Evolutionary conservation across 768 basidiomycete genomes (phyloP).

Genomic region (Tricholoma sp.): DNA sequence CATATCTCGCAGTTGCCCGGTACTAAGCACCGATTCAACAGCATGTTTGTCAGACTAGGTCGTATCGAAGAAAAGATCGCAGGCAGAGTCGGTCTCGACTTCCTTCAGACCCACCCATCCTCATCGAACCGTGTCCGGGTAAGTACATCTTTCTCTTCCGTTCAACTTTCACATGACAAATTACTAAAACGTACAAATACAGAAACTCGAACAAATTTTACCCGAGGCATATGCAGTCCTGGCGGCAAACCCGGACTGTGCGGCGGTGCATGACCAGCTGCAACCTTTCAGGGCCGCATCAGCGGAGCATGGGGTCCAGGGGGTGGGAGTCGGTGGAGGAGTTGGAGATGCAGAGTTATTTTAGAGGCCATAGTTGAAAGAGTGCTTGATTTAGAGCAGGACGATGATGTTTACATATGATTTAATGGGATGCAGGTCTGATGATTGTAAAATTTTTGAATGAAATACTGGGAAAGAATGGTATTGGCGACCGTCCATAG

Average conservation of each 20-base stretch:
- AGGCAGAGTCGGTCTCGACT: conserved; percentile 34
- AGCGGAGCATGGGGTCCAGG: not conserved
- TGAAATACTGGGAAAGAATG: not conserved
- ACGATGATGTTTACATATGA: not conserved
- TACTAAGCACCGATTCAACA: conserved; percentile 19
- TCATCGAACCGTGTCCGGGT: conserved; percentile 70
- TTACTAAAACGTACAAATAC: not conserved
- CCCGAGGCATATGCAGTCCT: conserved; percentile 54
- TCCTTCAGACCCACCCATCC: conserved; percentile 80
- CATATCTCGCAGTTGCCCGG: not conserved
- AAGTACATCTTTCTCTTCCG: conserved; percentile 12
- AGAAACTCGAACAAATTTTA: conserved; percentile 50
- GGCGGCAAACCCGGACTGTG: conserved; percentile 53
- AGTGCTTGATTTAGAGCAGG: no score
- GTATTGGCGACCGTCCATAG: not conserved
- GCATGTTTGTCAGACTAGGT: conserved; percentile 69
- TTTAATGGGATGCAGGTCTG: not conserved
- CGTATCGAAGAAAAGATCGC: conserved; percentile 42
- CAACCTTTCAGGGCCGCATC: conserved; percentile 24
- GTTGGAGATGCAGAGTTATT: not conserved
- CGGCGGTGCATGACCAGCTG: conserved; percentile 32
- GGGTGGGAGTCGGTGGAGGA: not conserved
- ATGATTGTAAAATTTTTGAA: not conserved
- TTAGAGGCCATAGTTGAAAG: not conserved
- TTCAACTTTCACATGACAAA: not conserved